These are phyloP conservation scores for Epichloe elymi DNA, from an alignment of 2,329 filamentous ascomycete genomes.

Conservation along the genomic window DNA sequence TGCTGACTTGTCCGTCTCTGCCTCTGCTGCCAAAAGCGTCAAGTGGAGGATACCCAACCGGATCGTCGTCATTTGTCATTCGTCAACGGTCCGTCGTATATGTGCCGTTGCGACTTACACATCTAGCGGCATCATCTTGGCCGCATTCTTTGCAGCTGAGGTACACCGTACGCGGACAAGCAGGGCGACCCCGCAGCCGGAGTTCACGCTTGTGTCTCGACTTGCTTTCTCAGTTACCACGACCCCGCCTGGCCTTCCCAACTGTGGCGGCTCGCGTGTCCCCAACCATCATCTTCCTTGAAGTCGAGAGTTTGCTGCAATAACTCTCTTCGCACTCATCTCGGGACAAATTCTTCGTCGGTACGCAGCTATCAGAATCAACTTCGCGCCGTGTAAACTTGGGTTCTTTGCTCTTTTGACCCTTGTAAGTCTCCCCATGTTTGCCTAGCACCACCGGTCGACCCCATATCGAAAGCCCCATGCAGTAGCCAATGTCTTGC, in stretches of 20 bases:
- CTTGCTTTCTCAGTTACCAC: background rate
- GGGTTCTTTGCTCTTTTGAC: background rate
- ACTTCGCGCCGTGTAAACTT: background rate
- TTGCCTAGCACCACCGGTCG: background rate
- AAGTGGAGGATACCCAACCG: background rate
- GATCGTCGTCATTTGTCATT: background rate
- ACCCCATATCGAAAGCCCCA: constrained; percentile 1
- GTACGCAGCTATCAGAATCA: background rate
- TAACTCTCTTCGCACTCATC: background rate
- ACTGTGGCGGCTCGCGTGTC: constrained; percentile 4
- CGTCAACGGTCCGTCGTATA: background rate
- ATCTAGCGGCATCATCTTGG: background rate
- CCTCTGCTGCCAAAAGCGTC: background rate
- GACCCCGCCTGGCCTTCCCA: constrained; percentile 3
- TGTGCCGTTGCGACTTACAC: constrained; percentile 1
- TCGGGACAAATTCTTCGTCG: background rate
- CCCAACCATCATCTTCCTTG: background rate
- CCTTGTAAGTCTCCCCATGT: constrained; percentile 4
- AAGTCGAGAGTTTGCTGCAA: background rate
- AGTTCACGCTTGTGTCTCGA: background rate
- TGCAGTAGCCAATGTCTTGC: constrained; percentile 7
- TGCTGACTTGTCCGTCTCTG: background rate
- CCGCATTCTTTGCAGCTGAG: no score
- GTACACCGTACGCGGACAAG: background rate
- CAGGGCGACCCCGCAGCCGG: constrained; percentile 1